Evolutionary conservation across 208 protist genomes (phyloP).

Genomic region (Porcisia hertigi): DNA sequence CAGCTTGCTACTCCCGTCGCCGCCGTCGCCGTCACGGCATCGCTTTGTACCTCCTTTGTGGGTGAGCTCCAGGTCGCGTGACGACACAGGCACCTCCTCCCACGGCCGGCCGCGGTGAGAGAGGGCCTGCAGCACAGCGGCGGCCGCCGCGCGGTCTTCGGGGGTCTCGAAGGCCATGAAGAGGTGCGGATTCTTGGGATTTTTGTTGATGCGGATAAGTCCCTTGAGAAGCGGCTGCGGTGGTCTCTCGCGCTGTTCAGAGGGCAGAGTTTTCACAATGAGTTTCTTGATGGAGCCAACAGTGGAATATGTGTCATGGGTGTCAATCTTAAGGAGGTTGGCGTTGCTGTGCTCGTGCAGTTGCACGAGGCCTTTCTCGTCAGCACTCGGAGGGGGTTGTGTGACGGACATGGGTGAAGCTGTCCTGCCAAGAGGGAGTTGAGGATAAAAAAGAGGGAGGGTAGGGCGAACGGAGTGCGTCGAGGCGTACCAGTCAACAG

Average conservation of each 20-base stretch:
- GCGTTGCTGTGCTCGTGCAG: slow-evolving; percentile 84
- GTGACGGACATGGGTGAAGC: slow-evolving; percentile 14
- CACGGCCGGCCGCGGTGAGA: slow-evolving; percentile 59
- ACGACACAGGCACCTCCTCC: slow-evolving; percentile 51
- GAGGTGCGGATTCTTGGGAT: slow-evolving; percentile 65
- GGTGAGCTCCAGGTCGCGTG: slow-evolving; percentile 67
- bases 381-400: slow-evolving; percentile 4
- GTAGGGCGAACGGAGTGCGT: neutral
- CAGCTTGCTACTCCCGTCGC: slow-evolving; percentile 46
- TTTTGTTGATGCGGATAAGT: slow-evolving; percentile 86
- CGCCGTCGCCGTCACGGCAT: slow-evolving; percentile 33
- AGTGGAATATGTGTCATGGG: slow-evolving; percentile 83
- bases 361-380: slow-evolving; percentile 18
- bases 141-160: slow-evolving; percentile 52
- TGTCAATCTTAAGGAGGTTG: slow-evolving; percentile 90
- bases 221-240: slow-evolving; percentile 68
- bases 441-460: neutral
- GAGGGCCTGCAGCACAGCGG: slow-evolving; percentile 46
- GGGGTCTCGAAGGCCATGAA: slow-evolving; percentile 83
- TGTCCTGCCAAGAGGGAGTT: slow-evolving; percentile 1
- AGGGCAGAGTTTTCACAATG: slow-evolving; percentile 64
- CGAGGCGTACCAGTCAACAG: neutral
- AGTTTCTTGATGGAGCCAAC: slow-evolving; percentile 69
- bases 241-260: slow-evolving; percentile 15
- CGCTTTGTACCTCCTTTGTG: slow-evolving; percentile 80